phyloP scores from a whole-genome alignment of 164 flowering plant genomes.

The Kalanchoe fedtschenkoi region DNA sequence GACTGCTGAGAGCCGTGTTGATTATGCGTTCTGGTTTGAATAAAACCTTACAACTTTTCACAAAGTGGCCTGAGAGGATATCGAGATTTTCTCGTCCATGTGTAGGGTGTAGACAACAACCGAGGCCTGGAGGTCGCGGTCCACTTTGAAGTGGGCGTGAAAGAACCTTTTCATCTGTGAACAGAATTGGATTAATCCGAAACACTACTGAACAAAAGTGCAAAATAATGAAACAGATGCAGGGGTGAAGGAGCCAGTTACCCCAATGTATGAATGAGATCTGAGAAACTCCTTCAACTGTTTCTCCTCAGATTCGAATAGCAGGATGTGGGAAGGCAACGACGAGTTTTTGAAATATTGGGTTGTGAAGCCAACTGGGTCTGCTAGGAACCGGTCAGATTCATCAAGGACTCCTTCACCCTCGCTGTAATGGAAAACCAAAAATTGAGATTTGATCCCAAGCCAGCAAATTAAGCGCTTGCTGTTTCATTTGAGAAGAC shows the following conservation, averaged over 20 bases:
- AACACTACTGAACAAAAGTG: neutral
- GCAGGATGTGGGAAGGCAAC: conserved; percentile 70
- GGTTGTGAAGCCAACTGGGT: conserved; percentile 51
- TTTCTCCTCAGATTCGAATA: conserved; percentile 69
- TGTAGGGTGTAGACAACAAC: conserved; percentile 60
- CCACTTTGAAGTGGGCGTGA: conserved; percentile 91
- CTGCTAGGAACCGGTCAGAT: conserved; percentile 71
- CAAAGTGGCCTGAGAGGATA: neutral
- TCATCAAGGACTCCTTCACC: conserved; percentile 49
- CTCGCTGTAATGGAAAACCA: conserved; percentile 29
- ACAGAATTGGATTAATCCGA: neutral
- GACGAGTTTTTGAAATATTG: conserved; percentile 49
- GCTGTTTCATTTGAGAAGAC: too few species aligned
- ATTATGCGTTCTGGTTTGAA: neutral
- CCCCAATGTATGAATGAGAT: conserved; percentile 63
- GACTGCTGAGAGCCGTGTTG: neutral
- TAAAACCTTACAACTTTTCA: neutral
- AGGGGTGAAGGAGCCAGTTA: conserved; percentile 10
- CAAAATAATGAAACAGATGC: neutral
- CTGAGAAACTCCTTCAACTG: conserved; percentile 36
- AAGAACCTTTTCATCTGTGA: conserved; percentile 74
- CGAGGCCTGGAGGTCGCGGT: conserved; percentile 68
- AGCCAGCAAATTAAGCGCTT: neutral
- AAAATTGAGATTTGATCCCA: conserved; percentile 7
- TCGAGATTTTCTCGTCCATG: conserved; percentile 17